Conservation (phyloP, 495 filamentous ascomycete species). For the Daldinia decipiens region DNA sequence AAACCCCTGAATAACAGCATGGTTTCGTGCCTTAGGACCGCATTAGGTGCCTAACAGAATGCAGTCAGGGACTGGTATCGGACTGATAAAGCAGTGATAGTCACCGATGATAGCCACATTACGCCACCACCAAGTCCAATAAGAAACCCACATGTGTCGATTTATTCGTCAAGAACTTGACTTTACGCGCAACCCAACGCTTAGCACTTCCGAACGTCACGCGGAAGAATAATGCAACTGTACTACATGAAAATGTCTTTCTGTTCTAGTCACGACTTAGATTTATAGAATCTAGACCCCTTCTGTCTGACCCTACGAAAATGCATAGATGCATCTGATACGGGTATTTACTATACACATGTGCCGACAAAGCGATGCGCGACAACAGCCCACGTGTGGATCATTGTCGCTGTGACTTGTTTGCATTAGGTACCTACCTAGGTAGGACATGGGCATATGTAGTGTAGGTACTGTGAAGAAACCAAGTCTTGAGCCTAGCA, state of each 20-base stretch:
- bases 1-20: constrained; percentile 28
- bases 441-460: neutral
- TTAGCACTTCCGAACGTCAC: constrained; percentile 13
- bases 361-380: constrained; percentile 1
- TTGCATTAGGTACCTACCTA: too few species aligned
- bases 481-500: constrained; percentile 4
- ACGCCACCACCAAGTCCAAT: constrained; percentile 26
- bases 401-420: constrained; percentile 1
- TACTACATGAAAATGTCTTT: constrained; percentile 16
- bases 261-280: constrained; percentile 15
- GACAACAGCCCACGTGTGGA: constrained; percentile 24
- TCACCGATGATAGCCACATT: constrained; percentile 19
- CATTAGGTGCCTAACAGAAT: constrained; percentile 4
- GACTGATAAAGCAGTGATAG: neutral
- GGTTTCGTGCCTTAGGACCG: constrained; percentile 6
- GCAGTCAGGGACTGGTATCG: neutral
- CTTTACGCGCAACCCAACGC: neutral
- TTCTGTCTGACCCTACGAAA: constrained; percentile 11
- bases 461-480: neutral
- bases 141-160: constrained; percentile 36
- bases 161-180: constrained; percentile 27
- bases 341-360: constrained; percentile 8
- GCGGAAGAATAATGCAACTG: constrained; percentile 20
- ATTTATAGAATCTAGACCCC: constrained; percentile 10
- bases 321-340: constrained; percentile 1